Percentiles rank a stretch among this genome's conserved stretches.
Evolutionary conservation across 352 stramenopile species (phyloP).

Genomic region (Phytophthora melonis): DNA sequence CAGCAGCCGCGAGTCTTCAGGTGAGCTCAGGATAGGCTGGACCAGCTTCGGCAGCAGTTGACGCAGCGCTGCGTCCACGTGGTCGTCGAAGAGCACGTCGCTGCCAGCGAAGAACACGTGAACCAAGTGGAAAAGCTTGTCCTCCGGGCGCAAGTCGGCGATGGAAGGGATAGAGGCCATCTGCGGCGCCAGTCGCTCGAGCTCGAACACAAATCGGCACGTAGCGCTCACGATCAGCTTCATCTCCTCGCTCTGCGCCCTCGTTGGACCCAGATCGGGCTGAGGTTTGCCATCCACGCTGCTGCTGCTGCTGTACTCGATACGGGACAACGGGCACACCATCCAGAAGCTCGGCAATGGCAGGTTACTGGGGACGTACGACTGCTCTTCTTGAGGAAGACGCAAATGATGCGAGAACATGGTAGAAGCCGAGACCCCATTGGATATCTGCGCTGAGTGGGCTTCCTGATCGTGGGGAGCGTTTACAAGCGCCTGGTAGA

Average conservation of each 20-base stretch:
- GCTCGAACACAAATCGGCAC: constrained; percentile 69
- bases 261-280: constrained; percentile 40
- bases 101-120: constrained; percentile 79
- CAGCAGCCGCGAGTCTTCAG: constrained; percentile 35
- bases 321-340: constrained; percentile 72
- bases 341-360: constrained; percentile 77
- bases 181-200: constrained; percentile 46
- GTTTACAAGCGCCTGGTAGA: constrained; percentile 77
- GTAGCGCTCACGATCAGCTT: constrained; percentile 77
- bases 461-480: constrained; percentile 62
- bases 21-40: constrained; percentile 38
- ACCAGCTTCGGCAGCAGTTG: constrained; percentile 63
- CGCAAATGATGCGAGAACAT: constrained; percentile 70
- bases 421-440: constrained; percentile 8
- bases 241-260: constrained; percentile 71
- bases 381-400: constrained; percentile 64
- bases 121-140: constrained; percentile 81
- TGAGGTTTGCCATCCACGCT: constrained; percentile 20
- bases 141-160: constrained; percentile 51
- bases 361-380: constrained; percentile 61
- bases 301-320: constrained; percentile 56
- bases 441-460: constrained; percentile 57
- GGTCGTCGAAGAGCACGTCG: constrained; percentile 76
- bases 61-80: constrained; percentile 62
- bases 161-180: constrained; percentile 32